Conservation (phyloP, 345 rosid genomes). For the Euphorbia peplus region DNA sequence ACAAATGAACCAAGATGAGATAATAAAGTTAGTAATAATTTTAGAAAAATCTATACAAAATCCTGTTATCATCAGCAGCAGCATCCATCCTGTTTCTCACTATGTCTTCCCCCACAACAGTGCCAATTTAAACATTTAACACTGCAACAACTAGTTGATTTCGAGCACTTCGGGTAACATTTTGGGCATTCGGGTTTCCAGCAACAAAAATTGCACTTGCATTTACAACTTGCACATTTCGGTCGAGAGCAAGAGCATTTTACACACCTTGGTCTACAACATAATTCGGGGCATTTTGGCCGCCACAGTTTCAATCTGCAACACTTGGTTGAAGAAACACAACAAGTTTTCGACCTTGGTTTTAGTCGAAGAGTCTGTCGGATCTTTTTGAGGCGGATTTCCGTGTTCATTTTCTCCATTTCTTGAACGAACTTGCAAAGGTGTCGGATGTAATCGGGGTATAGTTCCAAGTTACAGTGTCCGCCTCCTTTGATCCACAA, state of each 20-base stretch:
- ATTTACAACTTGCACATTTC: conserved; percentile 32
- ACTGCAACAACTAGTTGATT: conserved; percentile 9
- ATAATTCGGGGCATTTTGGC: conserved; percentile 40
- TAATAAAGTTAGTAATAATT: conserved; percentile 29
- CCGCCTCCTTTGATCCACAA: conserved; percentile 99
- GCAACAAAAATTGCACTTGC: neutral
- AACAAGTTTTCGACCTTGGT: conserved; percentile 31
- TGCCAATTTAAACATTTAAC: conserved; percentile 34
- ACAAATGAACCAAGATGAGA: conserved; percentile 24
- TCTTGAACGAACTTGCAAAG: conserved; percentile 75
- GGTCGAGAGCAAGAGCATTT: conserved; percentile 36
- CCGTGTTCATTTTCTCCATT: conserved; percentile 79
- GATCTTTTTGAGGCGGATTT: conserved; percentile 68
- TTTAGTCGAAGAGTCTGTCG: conserved; percentile 46
- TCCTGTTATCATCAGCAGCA: conserved; percentile 10
- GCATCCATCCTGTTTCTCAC: conserved; percentile 32
- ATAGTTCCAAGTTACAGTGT: conserved; percentile 95
- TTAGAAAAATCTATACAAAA: conserved; percentile 44
- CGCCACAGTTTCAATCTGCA: conserved; percentile 45
- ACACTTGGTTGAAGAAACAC: conserved; percentile 27
- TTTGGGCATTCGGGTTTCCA: neutral
- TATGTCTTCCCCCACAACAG: conserved; percentile 33
- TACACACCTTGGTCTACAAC: conserved; percentile 27
- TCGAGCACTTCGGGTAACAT: conserved; percentile 24
- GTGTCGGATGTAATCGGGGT: conserved; percentile 87